Percentiles rank a stretch among this genome's conserved stretches.
Conservation (phyloP, 1,284 basidiomycete genomes). For the Fomitopsis pinicola region DNA sequence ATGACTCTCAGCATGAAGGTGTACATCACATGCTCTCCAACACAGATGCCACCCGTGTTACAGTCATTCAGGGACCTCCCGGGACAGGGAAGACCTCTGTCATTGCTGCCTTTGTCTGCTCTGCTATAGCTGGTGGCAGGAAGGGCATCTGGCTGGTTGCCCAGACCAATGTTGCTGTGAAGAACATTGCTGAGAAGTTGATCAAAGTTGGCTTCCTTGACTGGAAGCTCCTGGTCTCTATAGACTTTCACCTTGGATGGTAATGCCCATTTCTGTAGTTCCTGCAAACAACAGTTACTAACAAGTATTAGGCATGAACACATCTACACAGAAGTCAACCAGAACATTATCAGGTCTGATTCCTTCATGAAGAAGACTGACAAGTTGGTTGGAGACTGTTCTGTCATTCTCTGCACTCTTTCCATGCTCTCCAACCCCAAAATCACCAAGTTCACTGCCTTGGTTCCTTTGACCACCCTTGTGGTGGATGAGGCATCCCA, state of each 20-base stretch:
- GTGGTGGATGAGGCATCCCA: constrained; percentile 45
- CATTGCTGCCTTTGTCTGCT: constrained; percentile 55
- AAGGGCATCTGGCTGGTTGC: constrained; percentile 67
- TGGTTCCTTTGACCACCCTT: constrained; percentile 30
- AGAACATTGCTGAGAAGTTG: constrained; percentile 66
- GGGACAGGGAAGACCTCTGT: constrained; percentile 62
- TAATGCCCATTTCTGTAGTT: constrained; percentile 21
- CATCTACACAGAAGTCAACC: constrained; percentile 44
- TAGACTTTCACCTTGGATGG: constrained; percentile 60
- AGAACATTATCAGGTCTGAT: constrained; percentile 49
- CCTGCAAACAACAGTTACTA: constrained; percentile 40
- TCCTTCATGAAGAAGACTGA: constrained; percentile 38
- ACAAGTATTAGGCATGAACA: constrained; percentile 62
- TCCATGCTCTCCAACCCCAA: constrained; percentile 57
- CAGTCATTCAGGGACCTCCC: constrained; percentile 55
- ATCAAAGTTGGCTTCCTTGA: constrained; percentile 36
- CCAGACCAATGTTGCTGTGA: constrained; percentile 66
- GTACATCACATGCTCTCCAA: constrained; percentile 48
- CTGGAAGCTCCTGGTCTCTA: constrained; percentile 55
- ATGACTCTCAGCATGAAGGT: constrained; percentile 50
- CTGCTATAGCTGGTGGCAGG: constrained; percentile 30
- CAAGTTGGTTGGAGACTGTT: constrained; percentile 31
- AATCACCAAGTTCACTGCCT: constrained; percentile 25
- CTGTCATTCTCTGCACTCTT: constrained; percentile 67
- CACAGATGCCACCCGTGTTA: constrained; percentile 33